Evolutionary conservation across 2,329 filamentous ascomycete genomes (phyloP).

Genomic region (Pezicula rhizophila): DNA sequence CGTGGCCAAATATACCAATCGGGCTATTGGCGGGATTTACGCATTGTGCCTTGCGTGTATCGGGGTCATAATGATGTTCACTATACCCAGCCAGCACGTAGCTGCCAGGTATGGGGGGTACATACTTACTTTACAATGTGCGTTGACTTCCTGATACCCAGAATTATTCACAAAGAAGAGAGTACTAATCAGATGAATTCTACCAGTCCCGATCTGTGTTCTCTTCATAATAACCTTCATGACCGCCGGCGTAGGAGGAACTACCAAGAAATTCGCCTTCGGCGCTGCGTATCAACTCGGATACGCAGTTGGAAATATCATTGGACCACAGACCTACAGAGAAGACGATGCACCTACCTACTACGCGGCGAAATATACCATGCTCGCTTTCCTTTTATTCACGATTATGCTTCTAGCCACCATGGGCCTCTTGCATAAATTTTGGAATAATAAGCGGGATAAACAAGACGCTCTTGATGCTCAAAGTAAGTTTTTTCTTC

Average conservation of each 20-base stretch:
- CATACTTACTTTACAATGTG: background rate
- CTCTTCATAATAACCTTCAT: background rate
- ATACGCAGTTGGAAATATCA: conserved; percentile 42
- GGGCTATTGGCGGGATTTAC: background rate
- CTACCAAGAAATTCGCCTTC: background rate
- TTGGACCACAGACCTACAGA: conserved; percentile 49
- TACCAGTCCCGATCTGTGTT: background rate
- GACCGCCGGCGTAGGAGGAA: background rate
- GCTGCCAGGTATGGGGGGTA: background rate
- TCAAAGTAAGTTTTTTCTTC: background rate
- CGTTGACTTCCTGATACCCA: background rate
- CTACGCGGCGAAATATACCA: conserved; percentile 4
- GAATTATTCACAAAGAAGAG: background rate
- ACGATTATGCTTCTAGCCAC: background rate
- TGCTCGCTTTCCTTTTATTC: background rate
- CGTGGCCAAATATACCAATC: background rate
- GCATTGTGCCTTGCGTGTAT: background rate
- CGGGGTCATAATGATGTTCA: background rate
- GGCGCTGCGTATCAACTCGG: conserved; percentile 11
- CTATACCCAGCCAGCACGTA: background rate
- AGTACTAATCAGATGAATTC: background rate
- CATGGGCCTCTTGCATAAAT: background rate
- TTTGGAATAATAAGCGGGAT: background rate
- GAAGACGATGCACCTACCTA: conserved; percentile 43
- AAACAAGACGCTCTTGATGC: background rate